Conservation (phyloP, 1,284 basidiomycete genomes). For the Trametes polyzona region DNA sequence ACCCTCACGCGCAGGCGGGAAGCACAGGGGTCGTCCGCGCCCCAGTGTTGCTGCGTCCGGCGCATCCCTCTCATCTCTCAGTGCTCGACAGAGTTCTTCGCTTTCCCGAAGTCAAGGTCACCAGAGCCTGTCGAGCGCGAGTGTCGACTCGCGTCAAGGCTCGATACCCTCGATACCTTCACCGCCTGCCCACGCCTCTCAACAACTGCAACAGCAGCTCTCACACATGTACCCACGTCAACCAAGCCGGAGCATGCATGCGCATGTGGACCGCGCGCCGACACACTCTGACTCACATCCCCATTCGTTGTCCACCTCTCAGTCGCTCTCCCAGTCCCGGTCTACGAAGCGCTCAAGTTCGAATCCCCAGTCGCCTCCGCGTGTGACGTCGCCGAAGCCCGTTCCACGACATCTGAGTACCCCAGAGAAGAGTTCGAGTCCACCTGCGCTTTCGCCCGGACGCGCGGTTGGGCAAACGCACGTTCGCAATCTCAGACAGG, state of each 20-base stretch:
- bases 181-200: slow-evolving; percentile 50
- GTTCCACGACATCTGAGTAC: slow-evolving; percentile 48
- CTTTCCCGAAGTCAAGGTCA: slow-evolving; percentile 32
- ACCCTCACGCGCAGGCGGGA: slow-evolving; percentile 31
- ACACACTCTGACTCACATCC: slow-evolving; percentile 7
- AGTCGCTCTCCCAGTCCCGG: slow-evolving; percentile 35
- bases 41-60: slow-evolving; percentile 17
- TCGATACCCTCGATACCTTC: slow-evolving; percentile 82
- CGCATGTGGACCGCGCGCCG: background rate
- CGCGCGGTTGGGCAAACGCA: slow-evolving; percentile 49
- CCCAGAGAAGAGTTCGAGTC: slow-evolving; percentile 59
- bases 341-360: slow-evolving; percentile 16
- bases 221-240: slow-evolving; percentile 10
- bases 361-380: slow-evolving; percentile 15
- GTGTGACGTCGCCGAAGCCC: slow-evolving; percentile 45
- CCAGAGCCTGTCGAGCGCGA: slow-evolving; percentile 70
- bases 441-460: slow-evolving; percentile 57
- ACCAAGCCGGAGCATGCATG: slow-evolving; percentile 3
- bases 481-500: slow-evolving; percentile 42
- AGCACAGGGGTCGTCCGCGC: slow-evolving; percentile 50
- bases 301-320: slow-evolving; percentile 14
- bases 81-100: slow-evolving; percentile 19
- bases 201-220: slow-evolving; percentile 7
- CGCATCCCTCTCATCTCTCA: slow-evolving; percentile 23
- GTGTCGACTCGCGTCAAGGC: slow-evolving; percentile 67